Conservation (phyloP, 2,329 filamentous ascomycete species). For the Colletotrichum plurivorum region DNA sequence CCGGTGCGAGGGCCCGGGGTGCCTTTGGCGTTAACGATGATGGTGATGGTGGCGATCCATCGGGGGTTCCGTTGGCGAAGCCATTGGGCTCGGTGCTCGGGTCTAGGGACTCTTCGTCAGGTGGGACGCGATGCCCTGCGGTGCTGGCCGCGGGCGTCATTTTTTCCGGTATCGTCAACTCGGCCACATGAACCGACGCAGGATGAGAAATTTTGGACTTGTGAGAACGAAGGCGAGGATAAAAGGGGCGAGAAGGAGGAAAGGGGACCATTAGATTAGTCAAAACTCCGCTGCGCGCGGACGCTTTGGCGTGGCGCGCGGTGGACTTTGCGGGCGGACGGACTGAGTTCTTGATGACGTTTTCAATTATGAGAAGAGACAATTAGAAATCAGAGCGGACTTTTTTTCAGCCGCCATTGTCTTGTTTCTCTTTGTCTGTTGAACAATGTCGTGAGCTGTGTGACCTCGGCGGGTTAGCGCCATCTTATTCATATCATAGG, state of each 20-base stretch:
- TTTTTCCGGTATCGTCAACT: neutral
- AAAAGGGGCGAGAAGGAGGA: no score
- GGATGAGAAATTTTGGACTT: no score
- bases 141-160: neutral
- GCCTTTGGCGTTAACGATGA: neutral
- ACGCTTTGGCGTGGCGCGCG: neutral
- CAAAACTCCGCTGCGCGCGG: neutral
- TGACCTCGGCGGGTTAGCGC: no score
- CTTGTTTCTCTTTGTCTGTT: no score
- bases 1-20: conserved; percentile 56
- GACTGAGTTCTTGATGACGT: neutral
- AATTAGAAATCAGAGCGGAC: neutral
- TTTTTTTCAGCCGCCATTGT: no score
- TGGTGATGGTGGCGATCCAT: neutral
- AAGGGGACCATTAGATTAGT: neutral
- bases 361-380: neutral
- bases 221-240: no score
- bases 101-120: conserved; percentile 19
- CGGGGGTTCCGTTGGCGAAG: conserved; percentile 17
- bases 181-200: no score
- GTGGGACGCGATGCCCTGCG: neutral
- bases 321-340: neutral
- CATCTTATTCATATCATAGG: no score
- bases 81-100: neutral
- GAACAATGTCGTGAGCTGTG: no score